A percentile compares a stretch with the other conserved stretches of the same genome.
Conservation (phyloP, 2,329 filamentous ascomycete genomes). For the Ascomycota sp. region DNA sequence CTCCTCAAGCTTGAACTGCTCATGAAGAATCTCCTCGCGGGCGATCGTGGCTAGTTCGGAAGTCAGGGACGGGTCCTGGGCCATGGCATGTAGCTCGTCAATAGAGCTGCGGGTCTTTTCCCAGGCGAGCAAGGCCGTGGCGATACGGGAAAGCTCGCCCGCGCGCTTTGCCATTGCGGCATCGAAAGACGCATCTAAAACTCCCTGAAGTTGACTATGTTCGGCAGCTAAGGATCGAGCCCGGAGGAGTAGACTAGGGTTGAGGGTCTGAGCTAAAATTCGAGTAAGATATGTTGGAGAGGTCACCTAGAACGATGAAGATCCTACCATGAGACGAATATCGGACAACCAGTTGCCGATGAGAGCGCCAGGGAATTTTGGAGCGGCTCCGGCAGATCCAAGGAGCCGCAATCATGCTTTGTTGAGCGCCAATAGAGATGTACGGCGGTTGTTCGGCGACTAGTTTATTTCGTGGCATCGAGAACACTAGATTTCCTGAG, state of each 20-base stretch:
- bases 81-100: slow-evolving; percentile 28
- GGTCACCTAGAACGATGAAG: too few relatives aligned
- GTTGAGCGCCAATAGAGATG: too few relatives aligned
- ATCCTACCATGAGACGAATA: too few relatives aligned
- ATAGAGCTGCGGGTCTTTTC: slow-evolving; percentile 30
- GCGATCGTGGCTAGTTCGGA: slow-evolving; percentile 57
- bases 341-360: too few relatives aligned
- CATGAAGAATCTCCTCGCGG: slow-evolving; percentile 55
- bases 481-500: too few relatives aligned
- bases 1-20: slow-evolving; percentile 34
- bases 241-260: slow-evolving; percentile 33
- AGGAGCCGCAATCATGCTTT: too few relatives aligned
- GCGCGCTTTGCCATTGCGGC: slow-evolving; percentile 32
- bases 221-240: slow-evolving; percentile 35
- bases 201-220: slow-evolving; percentile 28
- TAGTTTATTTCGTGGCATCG: too few relatives aligned
- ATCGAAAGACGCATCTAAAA: slow-evolving; percentile 32
- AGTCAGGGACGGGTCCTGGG: slow-evolving; percentile 22
- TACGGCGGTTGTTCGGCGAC: too few relatives aligned
- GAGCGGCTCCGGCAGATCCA: too few relatives aligned
- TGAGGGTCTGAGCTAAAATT: slow-evolving; percentile 11
- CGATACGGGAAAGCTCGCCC: slow-evolving; percentile 37
- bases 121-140: slow-evolving; percentile 34
- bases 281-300: too few relatives aligned
- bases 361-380: too few relatives aligned